Percentiles rank a stretch among this genome's conserved stretches.
These are phyloP conservation scores for Arabidopsis hybrid DNA, from an alignment of 441 rosid species.

Conservation along the genomic window DNA sequence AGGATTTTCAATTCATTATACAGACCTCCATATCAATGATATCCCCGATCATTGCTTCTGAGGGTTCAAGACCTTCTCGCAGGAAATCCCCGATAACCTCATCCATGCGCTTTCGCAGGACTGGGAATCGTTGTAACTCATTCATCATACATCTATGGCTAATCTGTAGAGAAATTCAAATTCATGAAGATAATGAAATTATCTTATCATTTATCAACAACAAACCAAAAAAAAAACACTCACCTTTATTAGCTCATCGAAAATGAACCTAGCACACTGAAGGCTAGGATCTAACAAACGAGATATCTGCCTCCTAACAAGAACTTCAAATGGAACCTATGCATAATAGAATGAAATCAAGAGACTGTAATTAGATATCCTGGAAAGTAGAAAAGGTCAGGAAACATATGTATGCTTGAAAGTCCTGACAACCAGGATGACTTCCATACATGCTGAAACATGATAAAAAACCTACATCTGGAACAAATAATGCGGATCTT, in stretches of 20 bases:
- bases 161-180: constrained; percentile 60
- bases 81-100: constrained; percentile 90
- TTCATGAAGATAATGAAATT: not conserved
- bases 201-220: not conserved
- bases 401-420: constrained; percentile 18
- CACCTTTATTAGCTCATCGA: constrained; percentile 93
- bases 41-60: constrained; percentile 92
- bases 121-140: constrained; percentile 87
- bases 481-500: constrained; percentile 87
- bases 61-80: constrained; percentile 91
- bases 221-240: not conserved
- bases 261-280: constrained; percentile 95
- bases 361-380: constrained; percentile 8
- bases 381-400: constrained; percentile 8
- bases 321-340: constrained; percentile 98
- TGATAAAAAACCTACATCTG: constrained; percentile 66
- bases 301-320: constrained; percentile 90
- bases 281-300: constrained; percentile 95
- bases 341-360: constrained; percentile 30
- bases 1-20: constrained; percentile 1
- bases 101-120: constrained; percentile 88
- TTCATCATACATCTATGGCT: constrained; percentile 82
- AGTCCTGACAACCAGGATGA: constrained; percentile 29
- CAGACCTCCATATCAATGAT: constrained; percentile 96
- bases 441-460: constrained; percentile 16